phyloP scores from a whole-genome alignment of 768 basidiomycete genomes.

The Suillus americanus region DNA sequence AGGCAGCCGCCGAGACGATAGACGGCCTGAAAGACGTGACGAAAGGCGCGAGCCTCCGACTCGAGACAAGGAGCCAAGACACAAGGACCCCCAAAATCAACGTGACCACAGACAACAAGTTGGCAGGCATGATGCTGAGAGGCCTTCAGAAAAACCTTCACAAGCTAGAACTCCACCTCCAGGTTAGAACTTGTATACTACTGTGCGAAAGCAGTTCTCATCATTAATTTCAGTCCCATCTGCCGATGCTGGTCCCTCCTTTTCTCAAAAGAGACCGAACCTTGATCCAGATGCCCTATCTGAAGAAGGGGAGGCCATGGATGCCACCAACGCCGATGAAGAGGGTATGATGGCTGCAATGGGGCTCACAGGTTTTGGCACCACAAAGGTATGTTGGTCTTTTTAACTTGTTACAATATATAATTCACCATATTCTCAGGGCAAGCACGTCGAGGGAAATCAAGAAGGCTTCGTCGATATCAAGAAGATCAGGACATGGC shows the following conservation, averaged over 20 bases:
- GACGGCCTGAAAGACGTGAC: constrained; percentile 33
- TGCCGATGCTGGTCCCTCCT: constrained; percentile 3
- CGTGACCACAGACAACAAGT: constrained; percentile 24
- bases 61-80: constrained; percentile 26
- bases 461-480: constrained; percentile 66
- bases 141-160: not conserved
- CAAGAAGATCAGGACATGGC: constrained; percentile 89
- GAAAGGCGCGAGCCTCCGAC: constrained; percentile 28
- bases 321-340: constrained; percentile 64
- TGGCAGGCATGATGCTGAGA: not conserved
- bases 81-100: constrained; percentile 22
- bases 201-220: not conserved
- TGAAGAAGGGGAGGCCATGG: constrained; percentile 52
- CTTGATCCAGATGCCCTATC: constrained; percentile 43
- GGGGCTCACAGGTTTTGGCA: constrained; percentile 86
- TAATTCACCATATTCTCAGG: constrained; percentile 41
- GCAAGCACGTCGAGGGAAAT: constrained; percentile 79
- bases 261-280: constrained; percentile 28
- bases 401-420: not conserved
- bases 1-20: constrained; percentile 31
- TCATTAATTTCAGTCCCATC: not conserved
- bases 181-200: not conserved
- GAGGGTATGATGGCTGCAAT: constrained; percentile 87
- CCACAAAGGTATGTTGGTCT: constrained; percentile 68
- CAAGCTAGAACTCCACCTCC: constrained; percentile 5